Evolutionary conservation across 805 yeast species (phyloP), one percentile per base, ranked within the genome.

Genomic region (Hanseniaspora thailandica): DNA sequence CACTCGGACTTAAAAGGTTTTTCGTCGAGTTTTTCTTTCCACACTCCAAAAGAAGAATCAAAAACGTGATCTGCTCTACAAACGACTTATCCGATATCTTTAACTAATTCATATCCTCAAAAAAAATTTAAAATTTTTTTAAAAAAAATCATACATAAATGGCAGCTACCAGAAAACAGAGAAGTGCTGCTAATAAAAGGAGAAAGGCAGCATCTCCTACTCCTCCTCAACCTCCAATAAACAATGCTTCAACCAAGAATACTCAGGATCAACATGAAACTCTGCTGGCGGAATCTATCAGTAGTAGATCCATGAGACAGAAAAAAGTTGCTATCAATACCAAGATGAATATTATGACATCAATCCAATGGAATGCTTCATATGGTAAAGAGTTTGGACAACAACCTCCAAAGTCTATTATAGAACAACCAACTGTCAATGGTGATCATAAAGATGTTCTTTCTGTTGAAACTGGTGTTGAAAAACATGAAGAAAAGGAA

Each of bases 401-500:
- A 13, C 49, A 44, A 23, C 48, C 55, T 12, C 54, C 54, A n/a
- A 50, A 48, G 36, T 47, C 53, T 19, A 25, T 54, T 17, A 40
- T 54, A 36, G 56, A 54, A 26, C 55, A 51, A n/a, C 44, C 55
- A 20, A 22, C 48, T 17, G 52, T 47, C 12, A 54, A 44, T 31
- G 64, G 52, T 45, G 65, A 45, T 63, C 81, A 60, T 95, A 84
- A 65, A 78, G 97, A 41, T 96, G 90, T 58, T 69, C 86, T 30
- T 87, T 86, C 61, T 86, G 87, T 93, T 43, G 98, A 93, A 62
- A 90, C 97, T 6, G 98, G 98, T 69, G 98, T 93, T 40, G 98
- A 93, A 63, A 93, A 93, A 66, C 87, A 85, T 60, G 98, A 93
- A 68, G 98, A 93, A 68, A 95, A 87, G 61, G 98, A 93, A 67